Percentiles rank a stretch among this genome's conserved stretches.
These are phyloP conservation scores for Leccinum incarnatum DNA, from an alignment of 768 basidiomycete genomes.

Conservation along the genomic window DNA sequence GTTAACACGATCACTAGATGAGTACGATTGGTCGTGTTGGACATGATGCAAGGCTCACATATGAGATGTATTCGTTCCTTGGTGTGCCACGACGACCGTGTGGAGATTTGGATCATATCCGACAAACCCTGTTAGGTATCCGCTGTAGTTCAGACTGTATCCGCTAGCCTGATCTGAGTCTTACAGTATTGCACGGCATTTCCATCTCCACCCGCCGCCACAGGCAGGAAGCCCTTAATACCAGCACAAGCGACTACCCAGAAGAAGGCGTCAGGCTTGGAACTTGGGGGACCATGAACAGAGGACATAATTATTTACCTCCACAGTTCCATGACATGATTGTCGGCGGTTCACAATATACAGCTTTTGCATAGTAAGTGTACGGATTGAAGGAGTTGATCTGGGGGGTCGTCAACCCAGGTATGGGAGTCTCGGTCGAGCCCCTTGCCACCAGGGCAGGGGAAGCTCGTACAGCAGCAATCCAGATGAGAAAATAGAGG, in stretches of 20 bases:
- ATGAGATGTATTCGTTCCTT: slow-evolving; percentile 27
- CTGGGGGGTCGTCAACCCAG: slow-evolving; percentile 37
- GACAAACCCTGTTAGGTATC: slow-evolving; percentile 21
- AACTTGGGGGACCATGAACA: neutral
- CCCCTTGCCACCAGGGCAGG: slow-evolving; percentile 29
- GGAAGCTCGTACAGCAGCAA: slow-evolving; percentile 4
- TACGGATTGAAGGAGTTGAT: slow-evolving; percentile 44
- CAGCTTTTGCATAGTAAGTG: slow-evolving; percentile 47
- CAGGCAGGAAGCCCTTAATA: slow-evolving; percentile 41
- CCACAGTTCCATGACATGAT: slow-evolving; percentile 53
- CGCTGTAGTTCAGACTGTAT: neutral
- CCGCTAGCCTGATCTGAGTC: neutral
- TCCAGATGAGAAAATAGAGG: slow-evolving; percentile 6
- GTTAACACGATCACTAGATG: neutral
- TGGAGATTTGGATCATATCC: slow-evolving; percentile 40
- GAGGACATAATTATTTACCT: slow-evolving; percentile 28
- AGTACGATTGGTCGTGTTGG: slow-evolving; percentile 13
- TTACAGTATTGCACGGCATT: slow-evolving; percentile 39
- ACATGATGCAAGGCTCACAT: slow-evolving; percentile 35
- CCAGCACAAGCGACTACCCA: slow-evolving; percentile 39
- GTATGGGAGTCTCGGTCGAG: slow-evolving; percentile 23
- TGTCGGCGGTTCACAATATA: slow-evolving; percentile 41
- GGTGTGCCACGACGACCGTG: slow-evolving; percentile 34
- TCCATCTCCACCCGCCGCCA: slow-evolving; percentile 47
- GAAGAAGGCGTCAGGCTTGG: neutral